Evolutionary conservation across 2,329 filamentous ascomycete genomes (phyloP).

Genomic region (Chrysosporium keratinophilum): DNA sequence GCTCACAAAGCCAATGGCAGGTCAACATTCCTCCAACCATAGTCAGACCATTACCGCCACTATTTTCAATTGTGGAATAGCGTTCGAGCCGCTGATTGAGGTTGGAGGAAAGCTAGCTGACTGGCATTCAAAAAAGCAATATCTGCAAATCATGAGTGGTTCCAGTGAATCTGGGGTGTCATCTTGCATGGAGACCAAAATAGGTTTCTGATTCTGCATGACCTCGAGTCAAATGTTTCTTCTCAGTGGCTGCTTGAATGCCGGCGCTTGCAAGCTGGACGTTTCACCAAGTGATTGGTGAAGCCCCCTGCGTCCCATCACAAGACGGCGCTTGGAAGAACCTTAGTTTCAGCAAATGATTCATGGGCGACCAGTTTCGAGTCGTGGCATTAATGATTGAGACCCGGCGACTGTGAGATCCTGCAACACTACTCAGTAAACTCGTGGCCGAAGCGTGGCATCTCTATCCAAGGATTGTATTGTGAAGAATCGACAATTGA

Average conservation of each 20-base stretch:
- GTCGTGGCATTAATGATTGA: neutral
- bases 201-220: constrained; percentile 1
- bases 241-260: neutral
- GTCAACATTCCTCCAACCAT: neutral
- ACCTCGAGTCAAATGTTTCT: neutral
- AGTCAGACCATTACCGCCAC: constrained; percentile 4
- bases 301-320: constrained; percentile 3
- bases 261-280: constrained; percentile 2
- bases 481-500: neutral
- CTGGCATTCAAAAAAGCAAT: neutral
- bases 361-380: neutral
- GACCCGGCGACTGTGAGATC: neutral
- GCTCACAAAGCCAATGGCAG: neutral
- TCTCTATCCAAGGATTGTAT: neutral
- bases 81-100: neutral
- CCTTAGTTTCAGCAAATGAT: neutral
- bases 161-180: neutral
- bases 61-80: neutral
- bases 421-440: neutral
- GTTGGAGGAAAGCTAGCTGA: neutral
- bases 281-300: neutral
- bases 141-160: constrained; percentile 9
- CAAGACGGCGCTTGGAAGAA: constrained; percentile 3
- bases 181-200: neutral
- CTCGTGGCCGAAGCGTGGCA: neutral